Percentiles rank a stretch among this genome's conserved stretches.
These are phyloP conservation scores for Medicago truncatula DNA, from an alignment of 306 rosid genomes.

Conservation along the genomic window MtrunA17r5.0-ANR NC_053044.1:58561501-58562000, in stretches of 20 bases:
- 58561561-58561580: constrained; percentile 68
- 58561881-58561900: too few species aligned
- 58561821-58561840: constrained; percentile 71
- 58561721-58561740: constrained; percentile 85
- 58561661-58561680: constrained; percentile 75
- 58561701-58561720: constrained; percentile 73
- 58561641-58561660: constrained; percentile 70
- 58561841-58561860: constrained; percentile 73
- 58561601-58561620: constrained; percentile 45
- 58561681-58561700: constrained; percentile 77
- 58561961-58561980: too few species aligned
- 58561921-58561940: too few species aligned
- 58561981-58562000: too few species aligned
- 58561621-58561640: constrained; percentile 58
- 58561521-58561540: constrained; percentile 78
- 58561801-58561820: constrained; percentile 57
- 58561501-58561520: constrained; percentile 76
- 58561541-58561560: constrained; percentile 76
- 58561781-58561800: constrained; percentile 53
- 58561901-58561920: too few species aligned
- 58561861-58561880: neutral
- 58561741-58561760: constrained; percentile 64
- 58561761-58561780: constrained; percentile 50
- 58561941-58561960: too few species aligned
- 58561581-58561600: constrained; percentile 64